Evolutionary conservation across 139 green algal genomes (phyloP), one percentile per base, ranked within the genome.

Genomic region (Nannochloris sp.): DNA sequence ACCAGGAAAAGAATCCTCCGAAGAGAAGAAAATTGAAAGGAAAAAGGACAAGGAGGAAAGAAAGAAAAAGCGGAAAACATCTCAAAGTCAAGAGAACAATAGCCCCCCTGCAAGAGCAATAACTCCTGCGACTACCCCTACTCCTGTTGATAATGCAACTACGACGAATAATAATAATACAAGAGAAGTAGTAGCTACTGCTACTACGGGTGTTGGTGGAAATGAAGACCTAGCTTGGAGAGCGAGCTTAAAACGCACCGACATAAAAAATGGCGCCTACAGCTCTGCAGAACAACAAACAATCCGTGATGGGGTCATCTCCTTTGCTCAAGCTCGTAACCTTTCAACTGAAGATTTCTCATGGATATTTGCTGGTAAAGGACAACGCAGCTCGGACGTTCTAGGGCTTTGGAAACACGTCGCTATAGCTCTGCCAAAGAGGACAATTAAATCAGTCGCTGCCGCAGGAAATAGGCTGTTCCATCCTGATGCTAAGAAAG

Each of bases 241-340:
- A 8, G 65, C 59, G 4, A 67, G 72, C 45, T 61, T 68, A 45
- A 62, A 76, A 70, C 79, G 80, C 8, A 64, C 58, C 0, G 68
- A 88, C 38, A 70, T 90, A 32, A 85, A 82, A 74, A 76, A 65
- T 44, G 83, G 83, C 7, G 36, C 51, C 0, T 90, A 88, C 57
- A 81, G 57, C 47, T 54, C 68, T 15, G 42, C 29, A 4, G 83
- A 90, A 66, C 76, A 76, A 45, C 68, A 78, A 27, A 68, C 60
- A 0, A 46, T 90, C 4, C 35, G 48, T 10, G 33, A 73, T 10
- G 79, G 78, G 25, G 51, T 75, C 13, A 42, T 55, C 27, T 42
- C 32, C 4, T 85, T 76, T 65, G 78, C 78, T 12, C 30, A 27
- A 4, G 32, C 38, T 24, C 30, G 80, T 7, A 53, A 33, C 8